These are phyloP conservation scores for Colletotrichum sidae DNA, from an alignment of 2,329 filamentous ascomycete species.

Conservation along the genomic window DNA sequence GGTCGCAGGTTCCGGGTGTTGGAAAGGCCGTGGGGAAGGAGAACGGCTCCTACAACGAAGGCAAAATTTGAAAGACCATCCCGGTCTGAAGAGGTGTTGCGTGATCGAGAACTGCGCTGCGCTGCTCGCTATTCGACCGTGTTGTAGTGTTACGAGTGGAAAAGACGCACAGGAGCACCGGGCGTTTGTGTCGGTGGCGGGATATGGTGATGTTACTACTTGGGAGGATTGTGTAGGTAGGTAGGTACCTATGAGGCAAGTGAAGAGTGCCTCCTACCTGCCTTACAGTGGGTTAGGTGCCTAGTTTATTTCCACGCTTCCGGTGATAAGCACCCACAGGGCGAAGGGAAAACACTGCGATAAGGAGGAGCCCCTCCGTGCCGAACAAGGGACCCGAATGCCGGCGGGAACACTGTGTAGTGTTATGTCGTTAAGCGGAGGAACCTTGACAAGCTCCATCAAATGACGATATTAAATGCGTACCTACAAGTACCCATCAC, in stretches of 20 bases:
- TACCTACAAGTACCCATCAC: not conserved
- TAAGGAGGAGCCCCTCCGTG: conserved; percentile 31
- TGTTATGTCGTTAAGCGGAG: conserved; percentile 10
- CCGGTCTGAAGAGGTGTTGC: not conserved
- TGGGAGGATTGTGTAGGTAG: not conserved
- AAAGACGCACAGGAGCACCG: not conserved
- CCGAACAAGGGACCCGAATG: conserved; percentile 6
- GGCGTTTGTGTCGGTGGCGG: too few relatives aligned
- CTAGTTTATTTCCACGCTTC: conserved; percentile 13
- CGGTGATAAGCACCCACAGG: conserved; percentile 32
- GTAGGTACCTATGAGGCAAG: not conserved
- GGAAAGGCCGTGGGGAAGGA: conserved; percentile 16
- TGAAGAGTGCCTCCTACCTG: not conserved
- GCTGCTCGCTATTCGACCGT: too few relatives aligned
- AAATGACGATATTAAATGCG: conserved; percentile 3
- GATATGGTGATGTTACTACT: too few relatives aligned
- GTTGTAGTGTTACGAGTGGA: not conserved
- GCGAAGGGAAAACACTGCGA: conserved; percentile 25
- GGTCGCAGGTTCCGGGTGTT: conserved; percentile 12
- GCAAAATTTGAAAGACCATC: conserved; percentile 25
- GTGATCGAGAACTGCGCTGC: not conserved
- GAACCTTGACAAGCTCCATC: conserved; percentile 12
- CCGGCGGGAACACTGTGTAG: not conserved
- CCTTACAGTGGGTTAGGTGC: conserved; percentile 9
- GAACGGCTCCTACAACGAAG: conserved; percentile 27